phyloP scores from a whole-genome alignment of 108 stramenopile species.

The Chaetoceros muelleri region DNA sequence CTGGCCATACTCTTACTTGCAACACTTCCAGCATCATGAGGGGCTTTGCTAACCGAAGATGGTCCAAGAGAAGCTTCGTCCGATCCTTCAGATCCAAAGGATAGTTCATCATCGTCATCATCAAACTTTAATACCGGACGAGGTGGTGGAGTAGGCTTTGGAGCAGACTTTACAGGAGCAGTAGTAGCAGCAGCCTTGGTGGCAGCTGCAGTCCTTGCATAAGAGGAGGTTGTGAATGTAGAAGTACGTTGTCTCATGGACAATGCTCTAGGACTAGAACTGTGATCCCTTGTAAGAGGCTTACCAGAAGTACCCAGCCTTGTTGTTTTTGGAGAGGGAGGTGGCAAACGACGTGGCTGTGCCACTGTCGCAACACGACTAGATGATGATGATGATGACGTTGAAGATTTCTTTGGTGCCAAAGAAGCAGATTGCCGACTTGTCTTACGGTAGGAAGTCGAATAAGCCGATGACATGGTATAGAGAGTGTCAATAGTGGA shows the following conservation, averaged over 20 bases:
- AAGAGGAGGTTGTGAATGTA: no score
- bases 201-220: no score
- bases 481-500: no score
- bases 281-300: background rate
- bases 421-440: no score
- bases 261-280: background rate
- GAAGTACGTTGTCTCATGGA: background rate
- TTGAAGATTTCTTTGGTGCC: no score
- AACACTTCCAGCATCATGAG: background rate
- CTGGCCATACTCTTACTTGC: background rate
- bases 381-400: no score
- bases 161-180: no score
- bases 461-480: no score
- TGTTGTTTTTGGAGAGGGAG: background rate
- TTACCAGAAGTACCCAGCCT: no score
- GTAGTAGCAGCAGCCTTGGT: no score
- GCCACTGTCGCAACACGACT: background rate
- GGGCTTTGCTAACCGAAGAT: background rate
- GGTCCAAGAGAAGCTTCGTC: background rate
- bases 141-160: background rate
- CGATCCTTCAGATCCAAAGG: background rate
- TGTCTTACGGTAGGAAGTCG: no score
- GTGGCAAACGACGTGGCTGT: background rate
- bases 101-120: background rate
- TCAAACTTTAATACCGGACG: background rate